phyloP scores from a whole-genome alignment of 2,329 filamentous ascomycete genomes.

The Tricladium varicosporioides region DNA sequence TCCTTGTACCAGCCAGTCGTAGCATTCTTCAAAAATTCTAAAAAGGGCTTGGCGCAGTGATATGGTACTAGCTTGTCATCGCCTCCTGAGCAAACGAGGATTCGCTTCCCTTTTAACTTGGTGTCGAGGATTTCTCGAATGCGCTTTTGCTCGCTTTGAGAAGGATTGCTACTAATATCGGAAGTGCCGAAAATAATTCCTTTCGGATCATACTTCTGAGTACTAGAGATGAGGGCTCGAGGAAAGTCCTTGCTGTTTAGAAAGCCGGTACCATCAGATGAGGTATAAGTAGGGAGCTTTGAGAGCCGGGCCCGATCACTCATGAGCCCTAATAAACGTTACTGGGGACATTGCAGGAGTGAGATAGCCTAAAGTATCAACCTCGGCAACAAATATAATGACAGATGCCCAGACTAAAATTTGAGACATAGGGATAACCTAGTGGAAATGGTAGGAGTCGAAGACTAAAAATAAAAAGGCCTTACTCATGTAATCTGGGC shows the following conservation, averaged over 20 bases:
- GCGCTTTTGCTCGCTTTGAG: slow-evolving; percentile 41
- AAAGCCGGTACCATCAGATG: slow-evolving; percentile 60
- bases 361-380: too few species aligned
- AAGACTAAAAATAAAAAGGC: slow-evolving; percentile 21
- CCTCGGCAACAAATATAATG: too few species aligned
- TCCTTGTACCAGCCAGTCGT: slow-evolving; percentile 50
- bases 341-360: too few species aligned
- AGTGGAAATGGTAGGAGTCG: too few species aligned
- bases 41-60: slow-evolving; percentile 55
- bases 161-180: slow-evolving; percentile 31
- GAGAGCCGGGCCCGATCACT: slow-evolving; percentile 72
- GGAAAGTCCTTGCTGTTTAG: slow-evolving; percentile 80
- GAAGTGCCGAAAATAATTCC: slow-evolving; percentile 63
- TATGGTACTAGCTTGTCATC: slow-evolving; percentile 74
- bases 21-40: slow-evolving; percentile 59
- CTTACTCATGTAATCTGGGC: slow-evolving; percentile 77
- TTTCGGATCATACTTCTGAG: slow-evolving; percentile 70
- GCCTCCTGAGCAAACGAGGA: slow-evolving; percentile 64
- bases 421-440: too few species aligned
- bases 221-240: slow-evolving; percentile 57
- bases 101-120: slow-evolving; percentile 57
- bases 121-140: slow-evolving; percentile 46
- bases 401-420: too few species aligned
- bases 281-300: slow-evolving; percentile 60
- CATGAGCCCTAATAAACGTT: slow-evolving; percentile 53